These are phyloP conservation scores for Marchantia polymorpha DNA, from an alignment of 225 moss, liverwort and hornwort genomes.

Conservation along the genomic window DNA sequence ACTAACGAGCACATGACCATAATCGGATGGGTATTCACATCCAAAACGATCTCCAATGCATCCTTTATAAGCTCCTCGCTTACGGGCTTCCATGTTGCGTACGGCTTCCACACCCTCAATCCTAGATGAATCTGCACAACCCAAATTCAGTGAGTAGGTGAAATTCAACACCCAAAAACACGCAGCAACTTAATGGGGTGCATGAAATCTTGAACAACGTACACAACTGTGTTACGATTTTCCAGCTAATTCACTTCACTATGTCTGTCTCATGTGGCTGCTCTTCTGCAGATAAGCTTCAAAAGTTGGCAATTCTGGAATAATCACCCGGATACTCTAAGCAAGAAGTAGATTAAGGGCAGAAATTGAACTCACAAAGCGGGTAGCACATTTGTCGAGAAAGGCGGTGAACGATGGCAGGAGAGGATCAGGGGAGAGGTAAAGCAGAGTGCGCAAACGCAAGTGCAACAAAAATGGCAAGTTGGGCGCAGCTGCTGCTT, in stretches of 20 bases:
- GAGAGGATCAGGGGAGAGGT: conserved; percentile 70
- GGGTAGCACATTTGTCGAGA: conserved; percentile 58
- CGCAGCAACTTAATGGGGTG: too few species aligned
- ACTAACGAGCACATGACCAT: conserved; percentile 99
- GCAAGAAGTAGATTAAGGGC: not conserved
- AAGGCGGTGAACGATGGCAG: conserved; percentile 64
- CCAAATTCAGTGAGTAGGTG: too few species aligned
- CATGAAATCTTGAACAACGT: too few species aligned
- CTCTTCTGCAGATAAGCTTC: too few species aligned
- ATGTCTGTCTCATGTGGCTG: too few species aligned
- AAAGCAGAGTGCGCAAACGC: conserved; percentile 75
- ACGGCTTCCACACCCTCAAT: conserved; percentile 80
- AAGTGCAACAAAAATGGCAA: conserved; percentile 82
- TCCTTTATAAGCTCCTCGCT: conserved; percentile 99
- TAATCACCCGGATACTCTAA: not conserved
- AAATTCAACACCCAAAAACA: too few species aligned
- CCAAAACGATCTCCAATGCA: conserved; percentile 83
- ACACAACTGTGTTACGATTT: too few species aligned
- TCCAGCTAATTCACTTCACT: not conserved
- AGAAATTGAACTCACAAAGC: conserved; percentile 26
- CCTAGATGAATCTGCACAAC: conserved; percentile 75
- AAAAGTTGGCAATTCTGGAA: not conserved
- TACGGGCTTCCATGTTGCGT: conserved; percentile 91
- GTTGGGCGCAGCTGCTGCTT: conserved; percentile 74
- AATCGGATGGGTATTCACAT: conserved; percentile 89